Evolutionary conservation across 768 basidiomycete species (phyloP).

Genomic region (Xerocomellus chrysenteron): DNA sequence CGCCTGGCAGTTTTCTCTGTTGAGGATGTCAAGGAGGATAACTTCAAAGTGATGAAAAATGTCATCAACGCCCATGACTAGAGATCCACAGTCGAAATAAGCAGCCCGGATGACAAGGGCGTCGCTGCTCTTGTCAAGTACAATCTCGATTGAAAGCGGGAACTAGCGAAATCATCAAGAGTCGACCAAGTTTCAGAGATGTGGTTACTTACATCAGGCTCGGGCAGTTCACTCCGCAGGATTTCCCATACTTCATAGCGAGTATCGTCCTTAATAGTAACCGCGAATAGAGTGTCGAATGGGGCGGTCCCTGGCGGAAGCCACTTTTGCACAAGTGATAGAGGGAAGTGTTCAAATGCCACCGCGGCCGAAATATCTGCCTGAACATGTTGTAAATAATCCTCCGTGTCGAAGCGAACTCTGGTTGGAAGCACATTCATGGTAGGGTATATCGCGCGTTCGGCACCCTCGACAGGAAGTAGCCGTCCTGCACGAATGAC

Average conservation of each 20-base stretch:
- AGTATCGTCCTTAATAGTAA: conserved; percentile 25
- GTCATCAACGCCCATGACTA: conserved; percentile 13
- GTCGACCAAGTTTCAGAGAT: neutral
- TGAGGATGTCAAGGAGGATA: conserved; percentile 18
- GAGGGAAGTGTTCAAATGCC: conserved; percentile 31
- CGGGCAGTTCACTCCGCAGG: conserved; percentile 29
- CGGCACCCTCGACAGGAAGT: conserved; percentile 25
- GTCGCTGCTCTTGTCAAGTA: conserved; percentile 22
- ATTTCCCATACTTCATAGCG: conserved; percentile 23
- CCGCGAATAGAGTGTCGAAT: conserved; percentile 34
- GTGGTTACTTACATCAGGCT: conserved; percentile 29
- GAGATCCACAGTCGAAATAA: conserved; percentile 19
- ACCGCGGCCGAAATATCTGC: conserved; percentile 26
- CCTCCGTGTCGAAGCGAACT: conserved; percentile 15
- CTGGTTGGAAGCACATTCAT: conserved; percentile 31
- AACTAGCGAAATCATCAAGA: conserved; percentile 15
- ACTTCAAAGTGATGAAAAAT: conserved; percentile 27
- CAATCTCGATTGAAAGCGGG: conserved; percentile 24
- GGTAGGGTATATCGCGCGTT: conserved; percentile 24
- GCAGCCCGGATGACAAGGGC: conserved; percentile 21
- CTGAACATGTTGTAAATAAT: conserved; percentile 23
- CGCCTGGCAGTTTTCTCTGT: conserved; percentile 3
- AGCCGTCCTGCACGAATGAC: conserved; percentile 33
- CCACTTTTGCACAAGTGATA: conserved; percentile 34
- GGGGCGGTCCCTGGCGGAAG: conserved; percentile 22